Evolutionary conservation across 2,329 filamentous ascomycete species (phyloP), one percentile per base, ranked within the genome.

Genomic region (Xylariaceae sp.): DNA sequence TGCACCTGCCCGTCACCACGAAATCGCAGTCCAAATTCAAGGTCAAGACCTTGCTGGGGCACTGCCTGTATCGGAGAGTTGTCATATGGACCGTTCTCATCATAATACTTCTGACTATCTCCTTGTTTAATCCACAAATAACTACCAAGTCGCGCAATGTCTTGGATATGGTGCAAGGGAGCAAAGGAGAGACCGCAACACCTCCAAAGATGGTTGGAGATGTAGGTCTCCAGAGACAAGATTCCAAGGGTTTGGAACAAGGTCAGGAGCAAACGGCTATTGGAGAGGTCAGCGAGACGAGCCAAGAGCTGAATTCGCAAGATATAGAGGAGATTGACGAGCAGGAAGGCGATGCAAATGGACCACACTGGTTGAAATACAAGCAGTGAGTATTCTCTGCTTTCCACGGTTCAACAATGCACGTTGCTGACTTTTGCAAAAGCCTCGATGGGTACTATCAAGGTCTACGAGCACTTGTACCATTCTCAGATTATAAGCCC

Each of bases 361-460:
- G 58, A 32, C 60, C 59, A 16, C 57, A 56, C 38, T 73, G 67
- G 66, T 49, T 69, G 13, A 60, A 55, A 35, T 71, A 65, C 47
- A 62, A 57, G 34, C 67, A 70, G 71, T 74, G 55, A 64, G 69
- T 63, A 11, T 6, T 26, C 22, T 26, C 22, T 11, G 11, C 6
- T 26, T 6, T 26, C 11, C 2, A 31, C 15, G n/a, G n/a, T n/a
- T n/a, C n/a, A n/a, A n/a, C n/a, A n/a, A n/a, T n/a, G 9, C 26
- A n/a, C 26, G 9, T 16, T 11, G 22, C 28, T 12, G 11, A 32
- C 7, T 22, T 18, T 55, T 44, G 59, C 42, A 26, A 24, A 48
- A 94, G 91, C 53, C 80, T 95, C 41, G 81, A 84, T 51, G 78
- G 85, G 34, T 95, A 91, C 61, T 89, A 87, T 63, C 81, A 85